Base-by-base conservation (phyloP, 257 asterid genomes). In the Ehretia macrophylla region DNA sequence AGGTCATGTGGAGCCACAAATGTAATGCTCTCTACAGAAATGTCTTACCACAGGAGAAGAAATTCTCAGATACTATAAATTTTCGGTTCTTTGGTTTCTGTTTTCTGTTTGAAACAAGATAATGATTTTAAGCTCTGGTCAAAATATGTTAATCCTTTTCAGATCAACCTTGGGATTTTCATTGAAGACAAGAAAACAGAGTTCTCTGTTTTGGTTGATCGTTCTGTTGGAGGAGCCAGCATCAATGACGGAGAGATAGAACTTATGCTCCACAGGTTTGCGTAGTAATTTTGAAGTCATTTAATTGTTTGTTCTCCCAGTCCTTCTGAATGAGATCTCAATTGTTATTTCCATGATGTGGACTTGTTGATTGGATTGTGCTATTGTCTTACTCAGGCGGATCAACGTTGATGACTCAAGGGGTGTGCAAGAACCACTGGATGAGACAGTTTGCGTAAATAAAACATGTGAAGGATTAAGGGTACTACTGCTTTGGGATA, bases 211-310 rank as follows among this genome's bases (percentile, higher is more conserved):
- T 65, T 90, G 63, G 97, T 90, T 60, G 97, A 90, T 69, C 88
- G 95, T 56, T 92, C 97, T 45, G 65, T 74, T 17, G 97, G 96
- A 68, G 97, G 95, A 56, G 78, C 90, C 78, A 90, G 97, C 78
- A 81, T 83, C 62, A 64, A 63, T 5, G 96, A 90, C 83, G 97
- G 97, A 64, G 79, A 86, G 69, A 75, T 90, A 44, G 97, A 90
- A 70, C 68, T 90, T 65, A 90, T 90, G 97, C 76, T 90, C 50
- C 97, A 90, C 49, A 90, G 97, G 97, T 82, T 51, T 39, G 38
- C 32, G 14, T 72, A 42, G n/a, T 27, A 27, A 27, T 27, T 27
- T 27, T 27, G 3, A 27, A 27, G 35, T 27, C 35, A 27, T 27
- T 27, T 6, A 27, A 27, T 27, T 53, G 32, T n/a, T 17, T 27